Percentiles rank a stretch among this genome's conserved stretches.
phyloP scores from a whole-genome alignment of 2,329 filamentous ascomycete species.

The Pochonia chlamydosporia region DNA sequence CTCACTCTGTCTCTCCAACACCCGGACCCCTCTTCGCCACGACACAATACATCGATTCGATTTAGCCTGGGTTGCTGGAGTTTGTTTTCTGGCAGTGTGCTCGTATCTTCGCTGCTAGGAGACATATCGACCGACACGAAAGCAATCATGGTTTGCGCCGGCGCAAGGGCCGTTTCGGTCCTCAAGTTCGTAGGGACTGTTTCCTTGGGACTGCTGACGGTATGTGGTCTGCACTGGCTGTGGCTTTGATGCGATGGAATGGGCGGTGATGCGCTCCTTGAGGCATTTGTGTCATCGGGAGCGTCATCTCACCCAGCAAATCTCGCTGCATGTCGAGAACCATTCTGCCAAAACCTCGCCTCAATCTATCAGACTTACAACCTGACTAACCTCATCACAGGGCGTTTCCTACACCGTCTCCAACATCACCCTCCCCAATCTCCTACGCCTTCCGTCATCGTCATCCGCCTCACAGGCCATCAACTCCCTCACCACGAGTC shows the following conservation, averaged over 20 bases:
- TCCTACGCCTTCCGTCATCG: conserved; percentile 75
- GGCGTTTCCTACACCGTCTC: conserved; percentile 84
- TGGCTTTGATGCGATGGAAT: no score
- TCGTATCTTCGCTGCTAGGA: background rate
- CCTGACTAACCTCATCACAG: conserved; percentile 37
- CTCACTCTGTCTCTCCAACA: background rate
- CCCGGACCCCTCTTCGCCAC: background rate
- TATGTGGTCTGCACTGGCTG: conserved; percentile 50
- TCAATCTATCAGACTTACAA: no score
- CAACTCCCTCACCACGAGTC: conserved; percentile 56
- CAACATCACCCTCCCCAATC: conserved; percentile 69
- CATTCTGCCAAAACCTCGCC: no score
- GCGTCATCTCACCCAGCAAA: no score
- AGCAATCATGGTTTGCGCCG: conserved; percentile 55
- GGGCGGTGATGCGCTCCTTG: no score
- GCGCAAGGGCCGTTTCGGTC: conserved; percentile 52
- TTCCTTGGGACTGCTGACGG: conserved; percentile 80
- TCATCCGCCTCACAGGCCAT: conserved; percentile 65
- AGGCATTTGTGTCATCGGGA: no score
- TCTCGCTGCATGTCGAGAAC: no score
- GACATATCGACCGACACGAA: background rate
- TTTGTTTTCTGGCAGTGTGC: background rate
- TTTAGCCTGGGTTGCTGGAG: background rate
- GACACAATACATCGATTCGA: background rate
- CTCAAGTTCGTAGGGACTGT: conserved; percentile 93